Evolutionary conservation across 768 basidiomycete genomes (phyloP), one percentile per base, ranked within the genome.

Genomic region (Xanthoconium stramineum): DNA sequence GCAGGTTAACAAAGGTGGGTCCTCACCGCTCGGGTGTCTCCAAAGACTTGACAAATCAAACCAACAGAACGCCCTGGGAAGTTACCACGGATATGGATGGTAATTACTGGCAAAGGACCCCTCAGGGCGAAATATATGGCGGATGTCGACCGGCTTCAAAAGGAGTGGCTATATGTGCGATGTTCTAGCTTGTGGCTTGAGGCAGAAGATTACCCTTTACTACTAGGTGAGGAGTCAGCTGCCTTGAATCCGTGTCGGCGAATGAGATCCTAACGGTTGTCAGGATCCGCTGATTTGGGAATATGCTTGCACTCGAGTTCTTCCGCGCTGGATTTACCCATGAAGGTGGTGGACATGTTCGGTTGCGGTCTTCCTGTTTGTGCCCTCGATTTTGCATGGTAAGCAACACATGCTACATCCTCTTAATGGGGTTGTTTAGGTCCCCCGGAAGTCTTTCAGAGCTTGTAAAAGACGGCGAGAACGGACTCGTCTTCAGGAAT

Each of bases 341-440:
- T 99, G 97, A 99, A 99, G 72, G 85, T 99, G 6, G 94, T 99
- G 8, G 97, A 99, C 70, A 98, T 98, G 96, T 98, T 98, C 74
- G 97, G 97, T 5, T 98, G 95, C 63, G 88, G 88, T 6, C 76
- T 98, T 53, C 96, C 96, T 0, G 97, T 98, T 9, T 89, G 95
- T 58, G 95, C 97, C 0, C 78, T 94, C 4, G 79, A 86, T 47
- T 99, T 96, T 66, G 74, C 78, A 40, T 96, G 92, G 94, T 95
- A 58, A n/a, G 83, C 62, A 13, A 30, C 32, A 32, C 55, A 15
- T 30, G 47, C 20, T n/a, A 39, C 51, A 42, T 52, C 20, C 10
- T 8, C n/a, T 29, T 28, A n/a, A 49, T 48, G 24, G 53, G 38
- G 38, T 19, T 44, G 49, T 33, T 59, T 53, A 46, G 45, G 49